Evolutionary conservation across 2,329 filamentous ascomycete species (phyloP).

Genomic region (Penicillium janthinellum): DNA sequence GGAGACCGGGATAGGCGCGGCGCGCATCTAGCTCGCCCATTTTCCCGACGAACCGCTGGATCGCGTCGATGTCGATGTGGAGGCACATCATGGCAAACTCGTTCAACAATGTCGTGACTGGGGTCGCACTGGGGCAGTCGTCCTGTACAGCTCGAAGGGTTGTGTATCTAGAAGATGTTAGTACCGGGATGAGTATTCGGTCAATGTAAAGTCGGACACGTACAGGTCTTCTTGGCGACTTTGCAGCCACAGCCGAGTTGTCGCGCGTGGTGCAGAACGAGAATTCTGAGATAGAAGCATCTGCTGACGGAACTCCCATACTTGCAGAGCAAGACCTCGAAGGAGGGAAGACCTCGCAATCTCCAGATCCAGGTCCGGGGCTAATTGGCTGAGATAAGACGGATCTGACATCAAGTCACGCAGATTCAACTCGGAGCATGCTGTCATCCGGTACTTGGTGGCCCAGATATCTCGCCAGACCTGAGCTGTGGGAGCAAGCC

Average conservation of each 20-base stretch:
- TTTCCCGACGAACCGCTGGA: slow-evolving; percentile 20
- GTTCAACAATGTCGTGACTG: slow-evolving; percentile 14
- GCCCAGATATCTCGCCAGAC: slow-evolving; percentile 18
- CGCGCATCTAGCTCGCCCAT: slow-evolving; percentile 18
- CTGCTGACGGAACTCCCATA: slow-evolving; percentile 19
- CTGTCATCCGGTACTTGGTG: slow-evolving; percentile 2
- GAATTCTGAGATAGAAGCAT: slow-evolving; percentile 11
- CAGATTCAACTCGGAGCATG: slow-evolving; percentile 6
- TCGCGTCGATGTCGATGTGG: slow-evolving; percentile 18
- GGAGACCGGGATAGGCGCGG: slow-evolving; percentile 15
- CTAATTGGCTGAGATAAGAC: slow-evolving; percentile 9
- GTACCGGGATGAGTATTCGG: background rate
- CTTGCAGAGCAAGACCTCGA: slow-evolving; percentile 13
- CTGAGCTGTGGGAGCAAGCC: slow-evolving; percentile 14
- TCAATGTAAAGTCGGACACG: background rate
- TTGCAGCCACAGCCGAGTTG: slow-evolving; percentile 17
- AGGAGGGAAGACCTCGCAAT: slow-evolving; percentile 11
- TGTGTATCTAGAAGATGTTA: slow-evolving; percentile 6
- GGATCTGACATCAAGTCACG: slow-evolving; percentile 17
- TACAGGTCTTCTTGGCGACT: slow-evolving; percentile 22
- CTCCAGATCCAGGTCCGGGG: slow-evolving; percentile 9
- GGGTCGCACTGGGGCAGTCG: background rate
- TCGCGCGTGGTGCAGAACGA: slow-evolving; percentile 8
- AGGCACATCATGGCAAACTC: slow-evolving; percentile 20
- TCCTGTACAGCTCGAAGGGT: slow-evolving; percentile 8